Evolutionary conservation across 257 asterid species (phyloP), one percentile per base, ranked within the genome.

Genomic region (Solanum medicagineum): DNA sequence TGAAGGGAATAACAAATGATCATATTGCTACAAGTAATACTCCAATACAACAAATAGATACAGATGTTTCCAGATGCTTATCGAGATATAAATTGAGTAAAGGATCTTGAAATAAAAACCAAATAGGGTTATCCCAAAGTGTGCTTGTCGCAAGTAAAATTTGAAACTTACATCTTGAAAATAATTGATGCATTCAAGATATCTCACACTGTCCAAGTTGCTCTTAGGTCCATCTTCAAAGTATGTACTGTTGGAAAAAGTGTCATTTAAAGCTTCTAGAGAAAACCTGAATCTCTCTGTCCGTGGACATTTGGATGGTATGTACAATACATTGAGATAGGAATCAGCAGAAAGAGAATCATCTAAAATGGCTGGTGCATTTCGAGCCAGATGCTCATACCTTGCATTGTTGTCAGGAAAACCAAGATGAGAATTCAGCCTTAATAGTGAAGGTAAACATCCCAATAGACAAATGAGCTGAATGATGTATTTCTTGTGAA

Each of bases 291-390:
- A 95, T 92, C 97, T 91, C 92, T 95, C 99, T 80, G 98, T 93
- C 74, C 99, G 98, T 12, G 99, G 98, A 90, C 91, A 94, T 49
- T 97, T 92, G 71, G 98, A 93, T 87, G 99, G 99, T 97, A 96
- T 94, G 97, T 95, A 92, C 85, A 96, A 81, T 83, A 96, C 94
- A 86, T 94, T 95, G 88, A 96, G 98, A 91, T 96, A 96, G 88
- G 99, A 96, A 90, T 96, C 99, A 69, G 99, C 98, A 87, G 99
- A 96, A 82, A 96, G 97, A 85, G 99, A 97, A 91, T 96, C 98
- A 80, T 96, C 99, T 60, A 95, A 88, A 83, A 94, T 97, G 49
- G 98, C 96, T 20, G 99, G 99, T 63, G 98, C 99, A 89, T 98
- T 96, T 92, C 91, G 91, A 59, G 97, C 97, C 93, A 96, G 91